Percentiles rank a stretch among this genome's conserved stretches.
These are phyloP conservation scores for Ophiostoma piceae DNA, from an alignment of 2,329 filamentous ascomycete genomes.

Conservation along the genomic window DNA sequence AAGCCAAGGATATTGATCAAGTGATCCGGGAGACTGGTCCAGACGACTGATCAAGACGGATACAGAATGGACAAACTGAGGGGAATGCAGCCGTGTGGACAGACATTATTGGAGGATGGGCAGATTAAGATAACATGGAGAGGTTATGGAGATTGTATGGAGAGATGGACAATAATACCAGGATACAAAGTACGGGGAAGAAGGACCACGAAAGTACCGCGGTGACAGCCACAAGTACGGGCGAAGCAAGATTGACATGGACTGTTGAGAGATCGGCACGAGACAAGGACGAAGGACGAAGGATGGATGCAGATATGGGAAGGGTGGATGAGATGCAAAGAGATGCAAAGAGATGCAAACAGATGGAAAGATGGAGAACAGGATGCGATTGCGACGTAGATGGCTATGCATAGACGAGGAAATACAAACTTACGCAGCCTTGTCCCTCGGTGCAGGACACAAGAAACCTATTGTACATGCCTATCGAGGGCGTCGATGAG, in stretches of 20 bases:
- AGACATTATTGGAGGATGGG: neutral
- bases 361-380: neutral
- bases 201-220: slow-evolving; percentile 8
- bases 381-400: neutral
- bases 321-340: neutral
- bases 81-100: neutral
- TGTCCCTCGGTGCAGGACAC: slow-evolving; percentile 12
- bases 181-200: neutral
- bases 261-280: slow-evolving; percentile 6
- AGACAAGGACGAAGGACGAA: neutral
- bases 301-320: neutral
- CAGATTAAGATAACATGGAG: neutral
- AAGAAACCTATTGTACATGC: slow-evolving; percentile 22
- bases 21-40: neutral
- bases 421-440: slow-evolving; percentile 21
- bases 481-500: slow-evolving; percentile 15
- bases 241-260: neutral
- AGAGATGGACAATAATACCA: neutral
- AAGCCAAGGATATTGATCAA: neutral
- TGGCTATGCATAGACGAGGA: neutral
- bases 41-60: neutral
- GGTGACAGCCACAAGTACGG: neutral
- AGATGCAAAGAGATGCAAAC: neutral
- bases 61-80: neutral
- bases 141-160: neutral